These are phyloP conservation scores for Firmiana major DNA, from an alignment of 345 rosid genomes.

Conservation along the genomic window DNA sequence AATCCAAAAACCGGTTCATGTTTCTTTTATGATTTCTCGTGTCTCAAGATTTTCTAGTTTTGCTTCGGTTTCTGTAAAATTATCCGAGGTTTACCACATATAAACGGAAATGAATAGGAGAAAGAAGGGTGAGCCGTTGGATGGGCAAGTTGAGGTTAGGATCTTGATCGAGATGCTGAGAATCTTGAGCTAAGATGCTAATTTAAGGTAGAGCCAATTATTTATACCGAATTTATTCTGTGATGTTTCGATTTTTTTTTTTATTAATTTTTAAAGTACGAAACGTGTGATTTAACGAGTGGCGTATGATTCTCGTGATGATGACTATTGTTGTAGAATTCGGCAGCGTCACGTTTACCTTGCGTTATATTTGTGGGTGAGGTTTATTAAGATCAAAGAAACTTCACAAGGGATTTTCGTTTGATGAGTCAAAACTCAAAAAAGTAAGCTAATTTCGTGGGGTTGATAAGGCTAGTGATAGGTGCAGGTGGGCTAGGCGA, in stretches of 20 bases:
- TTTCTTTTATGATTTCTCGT: neutral
- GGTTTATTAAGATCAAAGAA: neutral
- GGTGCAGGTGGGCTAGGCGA: neutral
- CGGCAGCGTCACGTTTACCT: neutral
- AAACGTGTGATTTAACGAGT: neutral
- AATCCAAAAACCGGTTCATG: slow-evolving; percentile 29
- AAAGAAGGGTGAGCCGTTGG: slow-evolving; percentile 19
- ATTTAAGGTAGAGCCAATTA: slow-evolving; percentile 10
- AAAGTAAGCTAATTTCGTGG: neutral
- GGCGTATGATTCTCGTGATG: neutral
- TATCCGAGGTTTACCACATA: neutral
- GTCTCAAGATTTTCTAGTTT: neutral
- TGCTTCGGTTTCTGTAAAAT: neutral
- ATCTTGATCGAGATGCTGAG: slow-evolving; percentile 31
- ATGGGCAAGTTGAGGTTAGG: slow-evolving; percentile 27
- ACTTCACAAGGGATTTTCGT: neutral
- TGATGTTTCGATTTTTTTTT: neutral
- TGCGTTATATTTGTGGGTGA: slow-evolving; percentile 1
- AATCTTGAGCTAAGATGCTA: slow-evolving; percentile 5
- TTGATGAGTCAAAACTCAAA: neutral
- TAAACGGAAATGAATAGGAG: slow-evolving; percentile 10
- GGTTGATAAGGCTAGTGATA: neutral
- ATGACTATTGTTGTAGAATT: neutral
- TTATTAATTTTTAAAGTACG: too few species aligned
- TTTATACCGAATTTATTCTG: neutral